Percentiles rank a stretch among this genome's conserved stretches.
Evolutionary conservation across 495 filamentous ascomycete species (phyloP).

Genomic region (Tuber magnatum): DNA sequence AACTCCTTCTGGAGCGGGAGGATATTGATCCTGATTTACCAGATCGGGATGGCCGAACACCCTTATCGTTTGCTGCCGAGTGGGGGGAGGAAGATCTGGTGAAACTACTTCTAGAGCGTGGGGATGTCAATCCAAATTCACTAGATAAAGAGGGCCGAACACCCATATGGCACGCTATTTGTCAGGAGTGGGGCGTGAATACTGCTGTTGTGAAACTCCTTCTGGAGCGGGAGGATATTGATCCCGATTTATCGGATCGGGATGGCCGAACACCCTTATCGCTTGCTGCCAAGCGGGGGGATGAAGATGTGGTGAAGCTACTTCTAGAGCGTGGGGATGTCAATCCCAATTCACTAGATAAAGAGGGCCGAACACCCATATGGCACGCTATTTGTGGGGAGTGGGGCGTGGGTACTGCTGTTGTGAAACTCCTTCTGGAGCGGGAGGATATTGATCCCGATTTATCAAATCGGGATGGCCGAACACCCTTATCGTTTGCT

Average conservation of each 20-base stretch:
- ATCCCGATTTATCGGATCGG: background rate
- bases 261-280: background rate
- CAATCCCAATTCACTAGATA: background rate
- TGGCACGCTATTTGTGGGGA: background rate
- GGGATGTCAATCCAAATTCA: background rate
- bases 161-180: background rate
- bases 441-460: background rate
- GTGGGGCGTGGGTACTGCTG: too few relatives aligned
- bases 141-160: background rate
- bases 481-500: background rate
- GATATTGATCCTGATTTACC: background rate
- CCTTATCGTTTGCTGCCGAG: background rate
- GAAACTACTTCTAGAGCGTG: background rate
- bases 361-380: background rate
- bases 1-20: background rate
- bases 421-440: background rate
- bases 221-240: background rate
- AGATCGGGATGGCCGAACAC: background rate
- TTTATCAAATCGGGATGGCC: background rate
- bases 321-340: background rate
- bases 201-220: background rate
- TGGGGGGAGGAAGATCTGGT: background rate
- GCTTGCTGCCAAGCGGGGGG: background rate
- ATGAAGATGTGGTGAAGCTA: background rate
- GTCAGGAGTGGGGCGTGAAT: fast-evolving